A percentile compares a stretch with the other conserved stretches of the same genome.
Evolutionary conservation across 805 yeast species (phyloP).

Genomic region (Lachancea quebecensis): DNA sequence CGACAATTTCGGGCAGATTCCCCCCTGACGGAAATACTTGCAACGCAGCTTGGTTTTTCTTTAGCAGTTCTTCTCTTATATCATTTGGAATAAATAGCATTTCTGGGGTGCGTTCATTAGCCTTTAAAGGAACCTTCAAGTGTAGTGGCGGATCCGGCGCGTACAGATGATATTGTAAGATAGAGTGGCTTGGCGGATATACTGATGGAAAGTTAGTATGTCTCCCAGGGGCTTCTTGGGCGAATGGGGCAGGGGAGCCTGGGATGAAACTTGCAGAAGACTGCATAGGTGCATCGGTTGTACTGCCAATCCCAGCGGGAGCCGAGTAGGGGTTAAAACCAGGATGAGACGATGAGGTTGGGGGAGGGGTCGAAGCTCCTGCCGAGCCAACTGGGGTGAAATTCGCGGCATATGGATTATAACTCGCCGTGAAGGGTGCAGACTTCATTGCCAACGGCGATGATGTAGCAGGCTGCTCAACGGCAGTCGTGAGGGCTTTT

Average conservation of each 20-base stretch:
- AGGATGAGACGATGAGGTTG: slow-evolving; percentile 3
- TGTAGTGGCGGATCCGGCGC: slow-evolving; percentile 87
- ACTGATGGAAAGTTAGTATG: slow-evolving; percentile 26
- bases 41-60: slow-evolving; percentile 73
- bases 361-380: slow-evolving; percentile 10
- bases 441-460: slow-evolving; percentile 4
- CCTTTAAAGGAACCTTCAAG: slow-evolving; percentile 48
- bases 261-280: slow-evolving; percentile 1
- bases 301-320: slow-evolving; percentile 1
- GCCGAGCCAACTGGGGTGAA: slow-evolving; percentile 25
- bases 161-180: slow-evolving; percentile 74
- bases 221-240: slow-evolving; percentile 4
- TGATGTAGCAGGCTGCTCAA: slow-evolving; percentile 1
- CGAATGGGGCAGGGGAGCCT: slow-evolving; percentile 5
- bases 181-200: slow-evolving; percentile 35
- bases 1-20: slow-evolving; percentile 66
- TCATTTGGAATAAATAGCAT: slow-evolving; percentile 67
- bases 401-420: slow-evolving; percentile 28
- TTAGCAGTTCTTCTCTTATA: slow-evolving; percentile 61
- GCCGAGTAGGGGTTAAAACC: slow-evolving; percentile 9
- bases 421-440: slow-evolving; percentile 18
- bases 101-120: slow-evolving; percentile 65
- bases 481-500: slow-evolving; percentile 3
- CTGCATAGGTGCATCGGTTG: slow-evolving; percentile 3
- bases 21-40: slow-evolving; percentile 44